Evolutionary conservation across 305 asterid genomes (phyloP).

Genomic region (Euphrasia arctica): DNA sequence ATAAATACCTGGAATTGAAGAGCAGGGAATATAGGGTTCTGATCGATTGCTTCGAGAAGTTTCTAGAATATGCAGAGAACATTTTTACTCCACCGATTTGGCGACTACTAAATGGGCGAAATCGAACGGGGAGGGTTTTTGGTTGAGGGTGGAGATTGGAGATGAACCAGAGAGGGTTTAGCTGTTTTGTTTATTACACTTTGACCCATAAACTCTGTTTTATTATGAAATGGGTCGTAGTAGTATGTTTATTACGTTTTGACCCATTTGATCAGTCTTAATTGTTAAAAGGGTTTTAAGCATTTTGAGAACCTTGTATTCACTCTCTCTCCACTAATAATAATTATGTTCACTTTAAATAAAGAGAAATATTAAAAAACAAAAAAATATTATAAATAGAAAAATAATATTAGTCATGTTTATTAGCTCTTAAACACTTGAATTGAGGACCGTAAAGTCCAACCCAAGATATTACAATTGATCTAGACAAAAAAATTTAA

Average conservation of each 20-base stretch:
- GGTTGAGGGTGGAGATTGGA: neutral
- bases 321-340: no score
- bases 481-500: no score
- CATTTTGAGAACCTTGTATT: no score
- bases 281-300: neutral
- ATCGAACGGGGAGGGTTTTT: constrained; percentile 12
- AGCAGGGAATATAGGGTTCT: constrained; percentile 44
- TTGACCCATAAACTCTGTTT: constrained; percentile 15
- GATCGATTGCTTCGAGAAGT: constrained; percentile 46
- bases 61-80: constrained; percentile 43
- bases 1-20: constrained; percentile 36
- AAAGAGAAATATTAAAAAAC: no score
- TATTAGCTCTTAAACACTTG: no score
- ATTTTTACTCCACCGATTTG: constrained; percentile 22
- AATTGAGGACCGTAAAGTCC: no score
- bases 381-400: no score
- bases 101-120: constrained; percentile 23
- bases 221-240: constrained; percentile 27
- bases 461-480: no score
- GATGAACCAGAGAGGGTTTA: constrained; percentile 2
- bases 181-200: constrained; percentile 3
- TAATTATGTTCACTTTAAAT: no score
- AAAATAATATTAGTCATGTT: no score
- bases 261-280: constrained; percentile 15
- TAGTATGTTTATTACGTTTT: constrained; percentile 25